phyloP scores from a whole-genome alignment of 2,329 filamentous ascomycete species.

The Talaromyces sp. region DNA sequence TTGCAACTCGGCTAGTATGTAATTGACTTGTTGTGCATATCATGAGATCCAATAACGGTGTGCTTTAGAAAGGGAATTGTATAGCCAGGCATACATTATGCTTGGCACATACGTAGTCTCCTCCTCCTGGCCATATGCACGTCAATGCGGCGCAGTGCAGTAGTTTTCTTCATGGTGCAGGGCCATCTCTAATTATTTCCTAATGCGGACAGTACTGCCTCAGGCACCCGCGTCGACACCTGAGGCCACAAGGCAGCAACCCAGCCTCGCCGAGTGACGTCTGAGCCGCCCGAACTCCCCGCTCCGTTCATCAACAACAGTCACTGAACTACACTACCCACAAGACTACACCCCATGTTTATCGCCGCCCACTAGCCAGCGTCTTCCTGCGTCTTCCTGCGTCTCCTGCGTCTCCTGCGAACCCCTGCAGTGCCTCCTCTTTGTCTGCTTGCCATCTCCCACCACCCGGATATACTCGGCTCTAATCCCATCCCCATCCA shows the following conservation, averaged over 20 bases:
- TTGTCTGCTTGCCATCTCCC: background rate
- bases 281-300: background rate
- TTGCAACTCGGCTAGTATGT: background rate
- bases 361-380: no score
- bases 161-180: no score
- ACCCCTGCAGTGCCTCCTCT: background rate
- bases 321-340: no score
- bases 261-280: background rate
- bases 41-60: background rate
- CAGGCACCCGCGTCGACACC: background rate
- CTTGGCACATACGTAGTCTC: no score
- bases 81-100: no score
- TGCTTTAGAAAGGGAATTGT: background rate
- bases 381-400: background rate
- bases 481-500: background rate
- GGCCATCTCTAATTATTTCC: background rate
- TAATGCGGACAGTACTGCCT: slow-evolving; percentile 1
- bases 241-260: background rate
- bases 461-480: background rate
- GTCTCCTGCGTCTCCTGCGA: background rate
- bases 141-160: no score
- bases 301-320: background rate
- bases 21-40: background rate
- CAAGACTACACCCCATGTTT: background rate
- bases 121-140: no score